Evolutionary conservation across 2,329 filamentous ascomycete species (phyloP).

Genomic region (Monosporascus sp.): DNA sequence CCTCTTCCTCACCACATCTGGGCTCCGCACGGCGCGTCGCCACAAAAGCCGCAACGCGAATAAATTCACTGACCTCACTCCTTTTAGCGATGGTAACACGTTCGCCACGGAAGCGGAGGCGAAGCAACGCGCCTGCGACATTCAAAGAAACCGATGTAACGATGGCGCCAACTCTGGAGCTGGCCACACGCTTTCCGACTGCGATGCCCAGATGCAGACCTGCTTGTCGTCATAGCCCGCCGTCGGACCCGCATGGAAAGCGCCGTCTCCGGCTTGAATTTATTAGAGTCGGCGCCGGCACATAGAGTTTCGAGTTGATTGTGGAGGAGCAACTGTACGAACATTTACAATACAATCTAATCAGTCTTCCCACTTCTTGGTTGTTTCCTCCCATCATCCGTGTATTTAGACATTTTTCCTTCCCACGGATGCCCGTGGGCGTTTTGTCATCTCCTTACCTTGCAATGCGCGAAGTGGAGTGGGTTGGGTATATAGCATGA

Average conservation of each 20-base stretch:
- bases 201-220: conserved; percentile 42
- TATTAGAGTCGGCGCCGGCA: too few relatives aligned
- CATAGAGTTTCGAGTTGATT: too few relatives aligned
- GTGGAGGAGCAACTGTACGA: too few relatives aligned
- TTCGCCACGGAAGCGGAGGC: conserved; percentile 54
- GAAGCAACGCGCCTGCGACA: conserved; percentile 55
- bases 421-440: conserved; percentile 11
- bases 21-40: neutral
- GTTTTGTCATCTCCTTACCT: conserved; percentile 6
- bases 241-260: too few relatives aligned
- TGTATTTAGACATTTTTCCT: too few relatives aligned
- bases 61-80: conserved; percentile 30
- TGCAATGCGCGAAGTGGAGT: conserved; percentile 1
- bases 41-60: too few relatives aligned
- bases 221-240: conserved; percentile 6
- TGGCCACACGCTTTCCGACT: conserved; percentile 42
- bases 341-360: too few relatives aligned
- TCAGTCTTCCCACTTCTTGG: too few relatives aligned
- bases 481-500: conserved; percentile 11
- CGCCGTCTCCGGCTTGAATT: too few relatives aligned
- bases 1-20: neutral
- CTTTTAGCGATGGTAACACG: conserved; percentile 45
- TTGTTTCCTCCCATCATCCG: too few relatives aligned
- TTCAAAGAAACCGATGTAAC: conserved; percentile 58
- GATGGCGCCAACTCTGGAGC: conserved; percentile 50